phyloP scores from a whole-genome alignment of 78 protist species.

The Polysphondylium violaceum region DNA sequence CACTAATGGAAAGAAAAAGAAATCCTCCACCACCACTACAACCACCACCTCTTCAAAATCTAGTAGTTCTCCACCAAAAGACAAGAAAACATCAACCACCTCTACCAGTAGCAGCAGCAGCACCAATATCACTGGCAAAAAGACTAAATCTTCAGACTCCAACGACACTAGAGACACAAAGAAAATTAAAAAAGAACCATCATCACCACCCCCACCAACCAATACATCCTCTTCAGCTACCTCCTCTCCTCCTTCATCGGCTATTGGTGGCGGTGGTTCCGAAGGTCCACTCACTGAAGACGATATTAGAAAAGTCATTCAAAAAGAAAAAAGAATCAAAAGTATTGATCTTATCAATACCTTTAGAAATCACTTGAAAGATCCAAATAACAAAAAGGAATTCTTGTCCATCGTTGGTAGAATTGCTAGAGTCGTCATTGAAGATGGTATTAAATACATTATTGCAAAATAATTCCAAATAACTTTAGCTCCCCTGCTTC shows the following conservation, averaged over 20 bases:
- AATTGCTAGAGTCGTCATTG: constrained; percentile 45
- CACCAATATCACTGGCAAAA: not conserved
- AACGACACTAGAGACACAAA: not conserved
- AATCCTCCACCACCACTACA: not conserved
- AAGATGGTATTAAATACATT: constrained; percentile 51
- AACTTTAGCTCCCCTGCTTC: too few relatives aligned
- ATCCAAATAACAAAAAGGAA: constrained; percentile 12
- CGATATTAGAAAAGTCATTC: constrained; percentile 7
- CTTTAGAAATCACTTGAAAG: constrained; percentile 25
- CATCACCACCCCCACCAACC: constrained; percentile 22
- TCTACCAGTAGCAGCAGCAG: constrained; percentile 22
- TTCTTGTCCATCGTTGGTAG: not conserved
- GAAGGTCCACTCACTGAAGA: constrained; percentile 43
- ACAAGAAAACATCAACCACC: not conserved
- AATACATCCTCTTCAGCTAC: too few relatives aligned
- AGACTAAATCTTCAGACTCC: not conserved
- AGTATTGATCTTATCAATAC: constrained; percentile 32
- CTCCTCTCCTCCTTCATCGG: not conserved
- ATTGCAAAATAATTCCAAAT: constrained; percentile 29
- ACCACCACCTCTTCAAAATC: not conserved
- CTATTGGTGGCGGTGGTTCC: not conserved
- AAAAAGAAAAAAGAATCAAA: constrained; percentile 14
- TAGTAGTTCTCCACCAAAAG: constrained; percentile 26
- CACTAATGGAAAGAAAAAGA: constrained; percentile 23
- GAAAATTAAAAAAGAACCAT: constrained; percentile 18